phyloP scores from a whole-genome alignment of 805 yeast genomes.

The Dipodascus geniculatus region DNA sequence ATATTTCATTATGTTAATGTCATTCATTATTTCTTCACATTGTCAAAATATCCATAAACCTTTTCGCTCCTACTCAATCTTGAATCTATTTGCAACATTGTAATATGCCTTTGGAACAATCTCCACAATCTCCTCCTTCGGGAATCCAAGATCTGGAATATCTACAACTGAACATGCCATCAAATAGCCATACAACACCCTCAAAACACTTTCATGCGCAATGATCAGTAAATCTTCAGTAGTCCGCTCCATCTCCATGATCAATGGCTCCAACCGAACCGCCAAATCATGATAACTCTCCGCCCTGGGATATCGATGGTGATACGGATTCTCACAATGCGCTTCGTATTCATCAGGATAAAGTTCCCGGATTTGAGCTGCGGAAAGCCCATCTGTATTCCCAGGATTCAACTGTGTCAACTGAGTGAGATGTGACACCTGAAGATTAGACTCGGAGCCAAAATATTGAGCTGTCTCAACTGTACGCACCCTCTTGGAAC shows the following conservation, averaged over 20 bases:
- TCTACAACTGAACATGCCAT: slow-evolving; percentile 86
- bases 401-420: slow-evolving; percentile 87
- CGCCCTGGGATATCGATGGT: slow-evolving; percentile 81
- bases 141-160: slow-evolving; percentile 69
- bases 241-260: slow-evolving; percentile 88
- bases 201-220: slow-evolving; percentile 83
- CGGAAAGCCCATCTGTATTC: slow-evolving; percentile 57
- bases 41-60: no score
- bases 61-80: no score
- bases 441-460: slow-evolving; percentile 50
- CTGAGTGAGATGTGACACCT: slow-evolving; percentile 66
- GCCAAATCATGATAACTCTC: slow-evolving; percentile 97
- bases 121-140: slow-evolving; percentile 76
- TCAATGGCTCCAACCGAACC: slow-evolving; percentile 81
- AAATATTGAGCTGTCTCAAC: slow-evolving; percentile 57
- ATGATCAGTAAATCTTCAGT: slow-evolving; percentile 69
- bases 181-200: slow-evolving; percentile 86
- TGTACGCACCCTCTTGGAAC: slow-evolving; percentile 81
- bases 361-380: slow-evolving; percentile 42
- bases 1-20: neutral
- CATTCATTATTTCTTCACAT: no score
- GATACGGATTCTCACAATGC: slow-evolving; percentile 72
- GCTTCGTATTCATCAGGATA: slow-evolving; percentile 63
- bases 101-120: slow-evolving; percentile 78
- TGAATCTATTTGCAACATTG: slow-evolving; percentile 27